phyloP scores from a whole-genome alignment of 75 land plant genomes.

The Sequoia sempervirens region DNA sequence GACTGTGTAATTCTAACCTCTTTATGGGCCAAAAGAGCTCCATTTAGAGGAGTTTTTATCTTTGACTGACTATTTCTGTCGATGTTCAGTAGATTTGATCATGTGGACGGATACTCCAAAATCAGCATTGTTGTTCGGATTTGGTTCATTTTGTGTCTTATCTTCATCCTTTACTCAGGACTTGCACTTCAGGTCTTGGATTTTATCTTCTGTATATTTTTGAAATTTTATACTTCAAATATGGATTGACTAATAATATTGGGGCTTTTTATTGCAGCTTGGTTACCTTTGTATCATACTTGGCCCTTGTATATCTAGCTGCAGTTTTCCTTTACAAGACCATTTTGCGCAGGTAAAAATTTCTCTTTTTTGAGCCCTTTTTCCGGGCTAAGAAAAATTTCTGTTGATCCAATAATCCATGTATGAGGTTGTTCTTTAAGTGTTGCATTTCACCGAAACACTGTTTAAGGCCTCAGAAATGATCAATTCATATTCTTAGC shows the following conservation, averaged over 20 bases:
- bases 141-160: constrained; percentile 65
- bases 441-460: background rate
- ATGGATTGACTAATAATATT: background rate
- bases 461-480: background rate
- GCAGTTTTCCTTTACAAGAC: constrained; percentile 58
- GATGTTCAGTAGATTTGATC: constrained; percentile 67
- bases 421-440: background rate
- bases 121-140: constrained; percentile 73
- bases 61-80: background rate
- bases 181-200: constrained; percentile 59
- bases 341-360: constrained; percentile 52
- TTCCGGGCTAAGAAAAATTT: constrained; percentile 13
- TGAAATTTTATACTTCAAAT: background rate
- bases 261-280: constrained; percentile 40
- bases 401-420: background rate
- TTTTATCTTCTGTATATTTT: background rate
- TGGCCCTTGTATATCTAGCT: constrained; percentile 77
- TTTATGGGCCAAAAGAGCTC: background rate
- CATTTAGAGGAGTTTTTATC: background rate
- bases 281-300: constrained; percentile 59
- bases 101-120: constrained; percentile 87
- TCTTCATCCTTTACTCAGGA: constrained; percentile 72
- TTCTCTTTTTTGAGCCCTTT: background rate
- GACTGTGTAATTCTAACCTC: background rate
- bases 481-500: background rate